Conservation (phyloP, 2,329 filamentous ascomycete genomes). For the Calonectria multiphialidica region DNA sequence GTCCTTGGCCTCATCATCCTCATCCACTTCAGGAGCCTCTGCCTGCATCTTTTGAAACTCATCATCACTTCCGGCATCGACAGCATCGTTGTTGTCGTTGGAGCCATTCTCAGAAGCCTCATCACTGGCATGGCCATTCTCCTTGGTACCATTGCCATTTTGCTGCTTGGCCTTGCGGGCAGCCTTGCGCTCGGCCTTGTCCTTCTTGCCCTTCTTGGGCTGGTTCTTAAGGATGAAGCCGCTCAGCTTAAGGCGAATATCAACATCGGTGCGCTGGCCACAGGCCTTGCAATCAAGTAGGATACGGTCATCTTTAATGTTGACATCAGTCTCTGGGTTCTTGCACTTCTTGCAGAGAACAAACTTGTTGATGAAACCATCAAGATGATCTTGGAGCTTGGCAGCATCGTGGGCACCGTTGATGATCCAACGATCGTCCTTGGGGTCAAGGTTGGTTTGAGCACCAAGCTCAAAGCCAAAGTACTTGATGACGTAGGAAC, state of each 20-base stretch:
- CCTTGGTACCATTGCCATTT: constrained; percentile 68
- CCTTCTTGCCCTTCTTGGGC: constrained; percentile 94
- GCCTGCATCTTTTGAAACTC: constrained; percentile 88
- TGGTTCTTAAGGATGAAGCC: constrained; percentile 98
- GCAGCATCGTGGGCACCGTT: constrained; percentile 95
- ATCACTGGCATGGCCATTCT: constrained; percentile 71
- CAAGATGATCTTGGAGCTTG: constrained; percentile 98
- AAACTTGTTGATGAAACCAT: constrained; percentile 98
- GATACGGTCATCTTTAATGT: constrained; percentile 94
- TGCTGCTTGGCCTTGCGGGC: constrained; percentile 88
- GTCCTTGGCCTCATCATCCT: constrained; percentile 77
- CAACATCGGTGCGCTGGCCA: constrained; percentile 91
- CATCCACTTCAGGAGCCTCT: constrained; percentile 60
- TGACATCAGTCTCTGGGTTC: constrained; percentile 97
- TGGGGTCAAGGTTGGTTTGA: constrained; percentile 97
- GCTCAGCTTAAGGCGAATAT: constrained; percentile 94
- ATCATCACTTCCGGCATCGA: constrained; percentile 87
- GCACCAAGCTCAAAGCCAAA: constrained; percentile 99
- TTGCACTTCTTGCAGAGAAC: constrained; percentile 99
- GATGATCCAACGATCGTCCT: constrained; percentile 99
- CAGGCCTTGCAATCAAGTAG: constrained; percentile 98
- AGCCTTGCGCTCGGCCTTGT: constrained; percentile 93
- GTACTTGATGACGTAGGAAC: constrained; percentile 98
- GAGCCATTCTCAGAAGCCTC: constrained; percentile 63
- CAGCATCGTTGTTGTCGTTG: constrained; percentile 62